Evolutionary conservation across 2,329 filamentous ascomycete genomes (phyloP), one percentile per base, ranked within the genome.

Genomic region (Alternaria conjuncta): DNA sequence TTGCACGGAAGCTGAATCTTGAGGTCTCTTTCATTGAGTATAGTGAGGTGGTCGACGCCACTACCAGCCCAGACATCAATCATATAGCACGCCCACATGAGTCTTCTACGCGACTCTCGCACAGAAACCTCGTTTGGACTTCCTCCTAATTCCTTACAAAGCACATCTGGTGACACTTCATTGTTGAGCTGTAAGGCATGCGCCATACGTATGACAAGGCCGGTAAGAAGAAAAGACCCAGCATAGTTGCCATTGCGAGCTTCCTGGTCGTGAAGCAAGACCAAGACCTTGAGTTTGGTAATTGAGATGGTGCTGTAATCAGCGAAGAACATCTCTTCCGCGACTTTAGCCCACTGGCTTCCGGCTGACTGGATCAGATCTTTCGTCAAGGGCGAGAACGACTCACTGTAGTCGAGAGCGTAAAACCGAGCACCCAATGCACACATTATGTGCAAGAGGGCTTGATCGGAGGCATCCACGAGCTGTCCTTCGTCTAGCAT

Each of bases 41-140:
- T 76, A 20, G 75, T 77, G 32, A 77, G 64, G 49, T 75, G 75
- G 54, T 77, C 75, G 11, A 77, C 73, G 10, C 75, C 75, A 59
- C 75, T 76, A 11, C 75, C 75, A 41, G 75, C 75, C 75, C 75
- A 77, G 10, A 77, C 74, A 60, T 77, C 75, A 43, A 77, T 72
- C 74, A 77, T 75, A 56, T 76, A 77, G 53, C 75, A 77, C 10
- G 75, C 74, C 75, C 75, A 77, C 75, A 77, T 77, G 10, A 77
- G 53, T n/a, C 75, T 63, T 57, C 75, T 67, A n/a, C 71, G 65
- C 20, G 72, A 75, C 41, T 77, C 75, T 61, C 70, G 63, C 26
- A 74, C 66, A 8, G 75, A 75, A 3, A 73, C 68, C 56, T 77
- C 75, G 45, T 76, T 77, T 1, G 73, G 71, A 25, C 66, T 70